Conservation (phyloP, 2,329 filamentous ascomycete species). For the Diaporthe vaccinii region DNA sequence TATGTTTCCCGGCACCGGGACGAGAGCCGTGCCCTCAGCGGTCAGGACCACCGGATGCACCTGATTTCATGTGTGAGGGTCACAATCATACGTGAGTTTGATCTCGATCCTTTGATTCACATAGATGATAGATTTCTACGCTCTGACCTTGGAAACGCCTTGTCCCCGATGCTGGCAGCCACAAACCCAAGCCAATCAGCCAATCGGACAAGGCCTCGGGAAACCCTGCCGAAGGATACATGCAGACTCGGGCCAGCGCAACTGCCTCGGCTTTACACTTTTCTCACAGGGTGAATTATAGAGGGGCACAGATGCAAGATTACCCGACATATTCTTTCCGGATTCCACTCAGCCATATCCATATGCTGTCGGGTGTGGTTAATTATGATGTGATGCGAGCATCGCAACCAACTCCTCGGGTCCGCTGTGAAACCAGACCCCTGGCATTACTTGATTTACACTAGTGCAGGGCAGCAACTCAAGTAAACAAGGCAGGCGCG, state of each 20-base stretch:
- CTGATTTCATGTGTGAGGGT: too few species aligned
- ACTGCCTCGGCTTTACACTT: not conserved
- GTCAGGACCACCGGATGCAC: not conserved
- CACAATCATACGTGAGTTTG: not conserved
- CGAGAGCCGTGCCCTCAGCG: not conserved
- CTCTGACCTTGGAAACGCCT: not conserved
- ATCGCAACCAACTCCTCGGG: not conserved
- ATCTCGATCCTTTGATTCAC: not conserved
- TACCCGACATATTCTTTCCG: not conserved
- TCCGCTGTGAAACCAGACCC: not conserved
- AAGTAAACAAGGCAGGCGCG: not conserved
- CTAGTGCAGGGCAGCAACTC: not conserved
- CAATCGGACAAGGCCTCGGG: conserved; percentile 10
- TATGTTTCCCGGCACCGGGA: not conserved
- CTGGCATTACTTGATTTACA: not conserved
- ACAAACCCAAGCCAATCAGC: not conserved
- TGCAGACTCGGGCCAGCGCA: not conserved
- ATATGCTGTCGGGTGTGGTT: not conserved
- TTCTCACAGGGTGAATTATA: not conserved
- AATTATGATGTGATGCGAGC: not conserved
- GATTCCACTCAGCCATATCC: not conserved
- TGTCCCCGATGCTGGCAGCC: not conserved
- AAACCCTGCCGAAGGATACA: not conserved
- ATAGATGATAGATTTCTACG: not conserved
- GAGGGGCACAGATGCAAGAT: not conserved